Base-by-base conservation (phyloP, 441 rosid species). In the Euphorbia neoarborescens region DNA sequence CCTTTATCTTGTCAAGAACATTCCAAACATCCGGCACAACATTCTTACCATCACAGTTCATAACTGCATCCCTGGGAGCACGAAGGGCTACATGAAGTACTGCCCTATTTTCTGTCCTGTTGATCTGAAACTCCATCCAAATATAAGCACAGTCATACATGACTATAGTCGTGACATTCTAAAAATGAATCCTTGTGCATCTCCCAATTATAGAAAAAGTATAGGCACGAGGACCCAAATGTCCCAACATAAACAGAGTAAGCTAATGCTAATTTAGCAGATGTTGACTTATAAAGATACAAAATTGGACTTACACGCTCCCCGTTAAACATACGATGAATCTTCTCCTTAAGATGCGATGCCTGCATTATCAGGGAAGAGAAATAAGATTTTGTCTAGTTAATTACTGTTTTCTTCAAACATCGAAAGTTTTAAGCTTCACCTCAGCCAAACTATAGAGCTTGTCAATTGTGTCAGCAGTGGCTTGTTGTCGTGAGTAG, bases 61-160 rank as follows among this genome's bases (percentile, higher is more conserved):
- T 83, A 70, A 85, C 85, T 61, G 91, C 86, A 82, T 92, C 91
- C 73, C 87, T 87, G 44, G 90, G 86, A 70, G 98, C 97, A 66
- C 96, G 92, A 37, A 94, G 96, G 63, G 98, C 97, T 38, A 88
- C 90, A 83, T 94, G 99, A 77, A 92, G 91, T 76, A 94, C 98
- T 44, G 98, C 83, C 83, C 97, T 89, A 75, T 92, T 82, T 81
- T 94, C 98, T 25, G 98, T 89, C 76, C 86, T 84, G 76, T 94
- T 94, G 76, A 94, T 90, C 97, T 94, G 84, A 64, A 81, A 58
- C 75, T 20, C 60, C 25, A 35, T 27, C 42, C 61, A 71, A 51
- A 66, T n/a, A 61, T 67, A 19, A 74, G 65, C 70, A 44, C 13
- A 64, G 22, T 28, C 50, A 74, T 63, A n/a, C 13, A 48, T 46